Percentiles rank a stretch among this genome's conserved stretches.
These are phyloP conservation scores for Strombidium stylifer DNA, from an alignment of 73 alveolate genomes.

Conservation along the genomic window DNA sequence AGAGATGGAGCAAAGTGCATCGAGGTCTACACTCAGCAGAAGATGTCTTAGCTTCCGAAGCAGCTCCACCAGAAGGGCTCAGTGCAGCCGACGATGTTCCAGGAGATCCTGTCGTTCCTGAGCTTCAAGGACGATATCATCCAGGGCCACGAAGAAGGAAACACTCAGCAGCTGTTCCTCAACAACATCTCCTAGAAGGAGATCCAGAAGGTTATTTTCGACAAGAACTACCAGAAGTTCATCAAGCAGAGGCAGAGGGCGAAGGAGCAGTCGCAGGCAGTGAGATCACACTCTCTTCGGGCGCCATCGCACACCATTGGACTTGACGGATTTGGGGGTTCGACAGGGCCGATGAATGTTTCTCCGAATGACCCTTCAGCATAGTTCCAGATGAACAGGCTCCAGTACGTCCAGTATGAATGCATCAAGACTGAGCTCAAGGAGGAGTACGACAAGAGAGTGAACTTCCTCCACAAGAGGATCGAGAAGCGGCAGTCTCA, in stretches of 20 bases:
- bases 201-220: constrained; percentile 30
- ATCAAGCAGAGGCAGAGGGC: constrained; percentile 12
- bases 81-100: neutral
- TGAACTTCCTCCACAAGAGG: neutral
- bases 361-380: neutral
- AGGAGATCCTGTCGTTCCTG: constrained; percentile 11
- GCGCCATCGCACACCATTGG: too few species aligned
- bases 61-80: neutral
- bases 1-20: constrained; percentile 28
- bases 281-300: too few species aligned
- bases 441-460: constrained; percentile 34
- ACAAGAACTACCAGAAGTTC: constrained; percentile 16
- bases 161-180: too few species aligned
- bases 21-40: constrained; percentile 7
- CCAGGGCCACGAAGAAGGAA: neutral
- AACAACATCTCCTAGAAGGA: constrained; percentile 23
- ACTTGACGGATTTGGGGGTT: too few species aligned
- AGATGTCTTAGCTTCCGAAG: neutral
- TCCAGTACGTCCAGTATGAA: constrained; percentile 19
- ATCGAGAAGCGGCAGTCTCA: too few species aligned
- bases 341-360: too few species aligned
- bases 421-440: constrained; percentile 32
- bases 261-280: neutral
- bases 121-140: constrained; percentile 15
- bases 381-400: neutral